Evolutionary conservation across 2,329 filamentous ascomycete genomes (phyloP), one percentile per base, ranked within the genome.

Genomic region (Scedosporium boydii): DNA sequence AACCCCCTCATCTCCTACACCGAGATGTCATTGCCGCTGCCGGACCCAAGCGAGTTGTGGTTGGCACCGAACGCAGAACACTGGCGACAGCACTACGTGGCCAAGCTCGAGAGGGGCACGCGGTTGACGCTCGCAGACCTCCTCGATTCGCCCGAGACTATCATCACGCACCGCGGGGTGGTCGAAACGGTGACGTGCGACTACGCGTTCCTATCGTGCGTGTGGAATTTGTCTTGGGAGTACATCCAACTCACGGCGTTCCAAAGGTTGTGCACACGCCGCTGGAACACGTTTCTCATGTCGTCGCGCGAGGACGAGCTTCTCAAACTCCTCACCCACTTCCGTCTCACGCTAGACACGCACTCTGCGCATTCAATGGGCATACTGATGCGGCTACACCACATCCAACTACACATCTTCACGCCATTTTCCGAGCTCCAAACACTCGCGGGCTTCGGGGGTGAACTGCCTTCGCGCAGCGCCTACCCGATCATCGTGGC

Each of bases 401-500:
- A 87, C 1, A 75, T 88, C 10, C 74, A 86, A 63, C 82, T 89
- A 77, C 82, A 88, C 68, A 75, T 89, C 4, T 82, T 88, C 69
- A 79, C 87, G 53, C 84, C 84, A 0, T 74, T 88, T 2, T 82
- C 87, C 65, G 86, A 89, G 62, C 74, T 89, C 16, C 85, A 89
- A 67, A 78, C 87, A 4, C 88, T 89, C 66, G 83, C 85, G 0
- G 87, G 87, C 4, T 85, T 87, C 51, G 85, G 87, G 66, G 86
- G 85, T 18, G 82, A 86, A 64, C 85, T 88, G 44, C 84, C 88
- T 69, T 86, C 87, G 4, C 79, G 82, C 2, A 74, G 80, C 4
- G 78, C 85, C 9, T 86, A 86, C 65, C 81, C 83, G 0, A 75
- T 79, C 0, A 74, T 89, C 5, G 80, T 82, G 63, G 77, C 83